Evolutionary conservation across 2,329 filamentous ascomycete genomes (phyloP).

Genomic region (Cladosporium sp.): DNA sequence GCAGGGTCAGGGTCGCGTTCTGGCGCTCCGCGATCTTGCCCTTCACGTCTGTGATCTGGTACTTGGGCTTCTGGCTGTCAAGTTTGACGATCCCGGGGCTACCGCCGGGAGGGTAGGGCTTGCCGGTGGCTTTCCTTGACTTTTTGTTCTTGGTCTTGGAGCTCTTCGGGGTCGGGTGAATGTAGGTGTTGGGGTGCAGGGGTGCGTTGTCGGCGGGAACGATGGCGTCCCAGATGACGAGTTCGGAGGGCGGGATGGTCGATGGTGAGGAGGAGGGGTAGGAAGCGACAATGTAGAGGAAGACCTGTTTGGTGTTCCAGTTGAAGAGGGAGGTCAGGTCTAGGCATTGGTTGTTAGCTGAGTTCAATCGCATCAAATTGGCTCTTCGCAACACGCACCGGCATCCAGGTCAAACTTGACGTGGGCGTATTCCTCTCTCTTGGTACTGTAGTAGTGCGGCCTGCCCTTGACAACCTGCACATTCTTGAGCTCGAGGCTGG

Average conservation of each 20-base stretch:
- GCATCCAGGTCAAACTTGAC: conserved; percentile 91
- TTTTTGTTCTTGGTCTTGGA: conserved; percentile 24
- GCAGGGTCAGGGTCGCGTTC: conserved; percentile 75
- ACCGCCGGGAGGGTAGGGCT: conserved; percentile 33
- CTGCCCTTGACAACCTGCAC: conserved; percentile 87
- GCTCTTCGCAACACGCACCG: conserved; percentile 41
- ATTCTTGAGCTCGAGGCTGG: conserved; percentile 67
- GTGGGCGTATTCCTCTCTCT: conserved; percentile 93
- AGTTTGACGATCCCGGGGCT: conserved; percentile 70
- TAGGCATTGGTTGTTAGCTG: conserved; percentile 28
- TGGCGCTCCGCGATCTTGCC: conserved; percentile 72
- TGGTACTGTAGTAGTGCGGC: conserved; percentile 91
- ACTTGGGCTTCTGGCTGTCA: conserved; percentile 87
- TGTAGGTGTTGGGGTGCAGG: conserved; percentile 52
- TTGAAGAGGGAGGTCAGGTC: conserved; percentile 92
- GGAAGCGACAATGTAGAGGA: conserved; percentile 88
- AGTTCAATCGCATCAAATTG: neutral
- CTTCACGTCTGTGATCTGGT: conserved; percentile 89
- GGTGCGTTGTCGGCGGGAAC: conserved; percentile 71
- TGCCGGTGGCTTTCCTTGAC: conserved; percentile 25
- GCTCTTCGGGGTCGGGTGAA: conserved; percentile 48
- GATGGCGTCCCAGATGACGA: conserved; percentile 94
- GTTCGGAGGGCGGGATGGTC: conserved; percentile 54
- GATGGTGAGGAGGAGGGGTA: conserved; percentile 51
- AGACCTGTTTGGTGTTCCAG: conserved; percentile 99